Evolutionary conservation across 2,329 filamentous ascomycete species (phyloP), one percentile per base, ranked within the genome.

Genomic region (Beauveria medogensis): DNA sequence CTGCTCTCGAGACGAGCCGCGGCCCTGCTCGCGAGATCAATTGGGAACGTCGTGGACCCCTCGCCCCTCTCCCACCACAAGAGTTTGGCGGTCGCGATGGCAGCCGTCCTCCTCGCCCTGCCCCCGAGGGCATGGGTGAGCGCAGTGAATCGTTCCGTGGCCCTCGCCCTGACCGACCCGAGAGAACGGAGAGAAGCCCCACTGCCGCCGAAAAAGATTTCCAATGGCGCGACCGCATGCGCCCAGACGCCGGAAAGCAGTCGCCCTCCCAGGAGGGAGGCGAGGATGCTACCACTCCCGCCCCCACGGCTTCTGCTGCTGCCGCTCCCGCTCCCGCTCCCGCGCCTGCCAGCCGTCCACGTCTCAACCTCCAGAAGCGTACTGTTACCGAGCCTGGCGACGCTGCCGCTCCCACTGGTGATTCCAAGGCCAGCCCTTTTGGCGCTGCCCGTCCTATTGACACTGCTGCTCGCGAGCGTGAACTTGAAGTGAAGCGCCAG

Each of bases 1-100:
- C 84, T 56, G 70, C 68, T 54, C 69, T 70, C 54, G 82, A 83
- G 62, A 85, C 88, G 65, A 85, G 83, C 65, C 58, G 58, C 30
- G 58, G 50, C 28, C 79, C 85, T 63, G 79, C 86, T 65, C 87
- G 89, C 67, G 88, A 89, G 65, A 83, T 86, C 52, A 95, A 91
- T 75, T 99, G 94, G 94, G 93, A 97, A 76, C 90, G 94, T 68
- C 94, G 90, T 72, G 94, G 94, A 14, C 94, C 94, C 43, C 81
- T 97, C 60, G 90, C 93, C 47, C 91, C 93, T 24, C 80, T 77
- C 66, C 80, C 80, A 56, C 82, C 78, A 62, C 66, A 77, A 51
- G 82, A 86, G 65, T 78, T 78, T 60, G 76, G 74, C 55, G 79
- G 80, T 56, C 80, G 84, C 63, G 83, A 86, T 44, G 81, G 77